Conservation (phyloP, 495 filamentous ascomycete species). For the Parachaetomium inaequale region DNA sequence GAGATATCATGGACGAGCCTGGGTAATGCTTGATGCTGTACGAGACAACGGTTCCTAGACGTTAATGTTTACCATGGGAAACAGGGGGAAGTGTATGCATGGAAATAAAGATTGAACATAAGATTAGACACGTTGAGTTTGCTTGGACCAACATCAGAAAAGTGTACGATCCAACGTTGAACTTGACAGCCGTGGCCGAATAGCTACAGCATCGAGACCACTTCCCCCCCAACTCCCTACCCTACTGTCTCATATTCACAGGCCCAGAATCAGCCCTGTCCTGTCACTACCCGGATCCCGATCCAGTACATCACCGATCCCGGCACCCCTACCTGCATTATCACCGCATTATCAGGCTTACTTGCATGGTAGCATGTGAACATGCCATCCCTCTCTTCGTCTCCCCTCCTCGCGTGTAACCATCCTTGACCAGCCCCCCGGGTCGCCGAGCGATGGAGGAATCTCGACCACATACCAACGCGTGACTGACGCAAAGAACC, state of each 20-base stretch:
- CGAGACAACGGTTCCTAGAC: background rate
- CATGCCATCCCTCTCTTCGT: background rate
- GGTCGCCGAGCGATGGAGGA: background rate
- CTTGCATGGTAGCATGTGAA: background rate
- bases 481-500: background rate
- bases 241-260: too few relatives aligned
- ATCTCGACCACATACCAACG: slow-evolving; percentile 1
- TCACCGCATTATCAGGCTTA: background rate
- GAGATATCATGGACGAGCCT: background rate
- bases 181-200: too few relatives aligned
- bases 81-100: background rate
- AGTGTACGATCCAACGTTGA: too few relatives aligned
- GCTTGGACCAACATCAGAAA: too few relatives aligned
- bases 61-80: slow-evolving; percentile 1
- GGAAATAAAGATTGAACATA: background rate
- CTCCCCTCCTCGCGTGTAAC: background rate
- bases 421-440: background rate
- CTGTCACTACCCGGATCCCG: too few relatives aligned
- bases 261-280: too few relatives aligned
- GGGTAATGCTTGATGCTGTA: background rate
- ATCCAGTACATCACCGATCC: background rate
- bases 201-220: too few relatives aligned
- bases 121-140: background rate
- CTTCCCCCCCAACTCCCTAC: too few relatives aligned
- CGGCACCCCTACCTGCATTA: background rate